Conservation (phyloP, 2,329 filamentous ascomycete species). For the Monosporascus cannonballus region DNA sequence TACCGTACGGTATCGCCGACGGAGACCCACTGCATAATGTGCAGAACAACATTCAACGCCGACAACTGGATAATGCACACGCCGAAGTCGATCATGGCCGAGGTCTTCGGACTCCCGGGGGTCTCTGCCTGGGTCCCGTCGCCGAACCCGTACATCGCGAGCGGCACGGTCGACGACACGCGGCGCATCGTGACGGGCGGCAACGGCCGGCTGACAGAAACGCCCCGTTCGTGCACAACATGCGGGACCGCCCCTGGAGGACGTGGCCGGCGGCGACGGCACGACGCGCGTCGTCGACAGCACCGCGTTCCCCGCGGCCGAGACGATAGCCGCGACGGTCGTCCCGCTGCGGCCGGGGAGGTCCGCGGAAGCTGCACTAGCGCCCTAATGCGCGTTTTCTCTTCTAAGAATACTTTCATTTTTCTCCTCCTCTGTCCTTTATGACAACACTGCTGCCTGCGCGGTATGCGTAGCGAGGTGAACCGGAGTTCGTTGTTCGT, state of each 20-base stretch:
- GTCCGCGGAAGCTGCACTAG: slow-evolving; percentile 62
- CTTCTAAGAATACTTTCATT: not conserved
- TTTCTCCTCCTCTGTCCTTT: not conserved
- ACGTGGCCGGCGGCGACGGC: slow-evolving; percentile 56
- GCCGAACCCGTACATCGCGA: slow-evolving; percentile 56
- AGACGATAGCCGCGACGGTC: slow-evolving; percentile 59
- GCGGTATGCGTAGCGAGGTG: not conserved
- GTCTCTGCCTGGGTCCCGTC: slow-evolving; percentile 54
- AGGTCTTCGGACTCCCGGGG: slow-evolving; percentile 61
- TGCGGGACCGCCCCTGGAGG: slow-evolving; percentile 48
- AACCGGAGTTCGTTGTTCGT: not conserved
- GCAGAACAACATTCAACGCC: slow-evolving; percentile 63
- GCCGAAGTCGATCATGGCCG: slow-evolving; percentile 56
- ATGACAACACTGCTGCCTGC: not conserved
- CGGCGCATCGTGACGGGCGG: slow-evolving; percentile 35
- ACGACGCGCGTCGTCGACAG: slow-evolving; percentile 60
- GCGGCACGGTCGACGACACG: slow-evolving; percentile 43
- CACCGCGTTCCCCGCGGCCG: slow-evolving; percentile 59
- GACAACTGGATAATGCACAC: slow-evolving; percentile 67
- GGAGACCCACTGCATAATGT: slow-evolving; percentile 10
- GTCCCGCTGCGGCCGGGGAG: slow-evolving; percentile 57
- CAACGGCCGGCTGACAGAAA: slow-evolving; percentile 44
- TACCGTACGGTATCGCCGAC: too few relatives aligned
- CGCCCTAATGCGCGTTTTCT: slow-evolving; percentile 52
- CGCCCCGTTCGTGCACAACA: slow-evolving; percentile 57